These are phyloP conservation scores for Hibiscus syriacus DNA, from an alignment of 345 rosid species.

Conservation along the genomic window DNA sequence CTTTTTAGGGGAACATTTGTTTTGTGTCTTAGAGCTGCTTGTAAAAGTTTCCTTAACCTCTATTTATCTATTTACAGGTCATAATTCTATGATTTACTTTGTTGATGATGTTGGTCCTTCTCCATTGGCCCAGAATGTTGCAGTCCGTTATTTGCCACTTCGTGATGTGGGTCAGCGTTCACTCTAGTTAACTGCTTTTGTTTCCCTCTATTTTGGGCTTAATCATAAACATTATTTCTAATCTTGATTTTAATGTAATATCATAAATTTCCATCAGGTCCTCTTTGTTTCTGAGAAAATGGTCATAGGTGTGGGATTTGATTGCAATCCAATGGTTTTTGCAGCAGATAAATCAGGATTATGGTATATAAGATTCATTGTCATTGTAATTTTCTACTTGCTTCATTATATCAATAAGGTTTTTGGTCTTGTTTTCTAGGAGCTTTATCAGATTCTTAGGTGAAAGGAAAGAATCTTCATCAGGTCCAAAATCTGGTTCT, in stretches of 20 bases:
- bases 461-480: slow-evolving; percentile 60
- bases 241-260: background rate
- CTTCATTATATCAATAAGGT: background rate
- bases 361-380: slow-evolving; percentile 43
- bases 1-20: background rate
- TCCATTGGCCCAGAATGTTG: slow-evolving; percentile 88
- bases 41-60: slow-evolving; percentile 12
- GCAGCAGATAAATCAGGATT: slow-evolving; percentile 95
- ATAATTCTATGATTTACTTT: slow-evolving; percentile 92
- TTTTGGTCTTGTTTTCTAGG: slow-evolving; percentile 36
- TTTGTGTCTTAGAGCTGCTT: background rate
- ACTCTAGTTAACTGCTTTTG: slow-evolving; percentile 37
- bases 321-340: slow-evolving; percentile 91
- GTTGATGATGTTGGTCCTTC: slow-evolving; percentile 98
- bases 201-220: slow-evolving; percentile 8
- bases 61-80: slow-evolving; percentile 47
- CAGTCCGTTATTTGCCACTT: slow-evolving; percentile 91
- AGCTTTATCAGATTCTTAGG: slow-evolving; percentile 78
- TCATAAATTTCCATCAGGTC: slow-evolving; percentile 40
- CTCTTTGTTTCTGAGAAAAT: slow-evolving; percentile 87
- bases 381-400: background rate
- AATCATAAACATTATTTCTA: background rate
- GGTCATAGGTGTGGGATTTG: slow-evolving; percentile 92
- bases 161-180: slow-evolving; percentile 99
- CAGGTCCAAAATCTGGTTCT: slow-evolving; percentile 71